Evolutionary conservation across 2,329 filamentous ascomycete genomes (phyloP).

Genomic region (Emericellopsis cladophorae): DNA sequence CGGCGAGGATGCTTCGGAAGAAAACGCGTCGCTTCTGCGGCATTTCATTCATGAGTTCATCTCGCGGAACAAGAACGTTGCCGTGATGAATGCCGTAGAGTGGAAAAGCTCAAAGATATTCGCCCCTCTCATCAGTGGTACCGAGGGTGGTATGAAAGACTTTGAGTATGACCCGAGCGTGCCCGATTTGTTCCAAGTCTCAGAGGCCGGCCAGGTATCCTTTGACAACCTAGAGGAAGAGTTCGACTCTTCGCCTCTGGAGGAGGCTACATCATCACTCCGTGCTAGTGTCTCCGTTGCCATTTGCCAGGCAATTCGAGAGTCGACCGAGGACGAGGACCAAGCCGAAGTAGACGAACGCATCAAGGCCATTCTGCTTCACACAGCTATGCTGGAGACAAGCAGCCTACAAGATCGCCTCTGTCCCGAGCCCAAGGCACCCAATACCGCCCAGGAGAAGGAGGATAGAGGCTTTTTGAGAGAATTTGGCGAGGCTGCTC

Average conservation of each 20-base stretch:
- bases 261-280: neutral
- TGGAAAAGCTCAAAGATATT: constrained; percentile 46
- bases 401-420: constrained; percentile 6
- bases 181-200: neutral
- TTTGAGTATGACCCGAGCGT: neutral
- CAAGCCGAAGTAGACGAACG: constrained; percentile 1
- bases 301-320: constrained; percentile 1
- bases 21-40: constrained; percentile 1
- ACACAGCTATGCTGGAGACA: constrained; percentile 3
- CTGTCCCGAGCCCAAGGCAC: constrained; percentile 2
- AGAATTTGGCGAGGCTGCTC: constrained; percentile 1
- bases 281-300: neutral
- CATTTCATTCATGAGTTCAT: constrained; percentile 42
- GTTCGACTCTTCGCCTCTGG: neutral
- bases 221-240: neutral
- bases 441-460: neutral
- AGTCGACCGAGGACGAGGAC: neutral
- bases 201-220: neutral
- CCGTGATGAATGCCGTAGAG: constrained; percentile 49
- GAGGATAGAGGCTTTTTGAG: constrained; percentile 6
- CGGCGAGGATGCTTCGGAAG: constrained; percentile 23
- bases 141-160: neutral
- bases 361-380: constrained; percentile 6
- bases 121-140: constrained; percentile 1
- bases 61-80: constrained; percentile 43